Percentiles rank a stretch among this genome's conserved stretches.
These are phyloP conservation scores for Tillandsia leiboldiana DNA, from an alignment of 176 grass and related monocot species.

Conservation along the genomic window DNA sequence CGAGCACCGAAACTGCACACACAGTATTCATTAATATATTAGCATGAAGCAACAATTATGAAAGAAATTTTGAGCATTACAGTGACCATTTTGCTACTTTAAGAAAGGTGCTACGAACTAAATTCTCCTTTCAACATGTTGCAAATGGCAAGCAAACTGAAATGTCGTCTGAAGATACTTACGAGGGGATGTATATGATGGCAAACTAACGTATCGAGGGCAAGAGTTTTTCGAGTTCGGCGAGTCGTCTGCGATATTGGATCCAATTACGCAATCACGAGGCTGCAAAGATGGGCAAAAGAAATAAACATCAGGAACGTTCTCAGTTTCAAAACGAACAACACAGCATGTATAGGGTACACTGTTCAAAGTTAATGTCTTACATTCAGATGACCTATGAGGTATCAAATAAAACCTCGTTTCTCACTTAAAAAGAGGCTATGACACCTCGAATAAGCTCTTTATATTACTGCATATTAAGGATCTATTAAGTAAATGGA, in stretches of 20 bases:
- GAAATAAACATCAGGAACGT: too few relatives aligned
- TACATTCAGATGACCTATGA: too few relatives aligned
- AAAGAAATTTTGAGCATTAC: not conserved
- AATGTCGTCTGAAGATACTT: conserved; percentile 10
- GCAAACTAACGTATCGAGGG: conserved; percentile 47
- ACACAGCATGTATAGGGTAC: not conserved
- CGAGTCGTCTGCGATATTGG: conserved; percentile 4
- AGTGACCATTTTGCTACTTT: too few relatives aligned
- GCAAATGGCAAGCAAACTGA: not conserved
- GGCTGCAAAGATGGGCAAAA: conserved; percentile 30
- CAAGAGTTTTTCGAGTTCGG: conserved; percentile 33
- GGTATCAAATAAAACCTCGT: not conserved
- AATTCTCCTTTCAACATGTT: not conserved
- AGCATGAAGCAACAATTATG: not conserved
- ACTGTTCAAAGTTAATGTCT: too few relatives aligned
- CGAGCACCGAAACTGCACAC: conserved; percentile 14
- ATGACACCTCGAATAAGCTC: not conserved
- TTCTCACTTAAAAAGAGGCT: not conserved
- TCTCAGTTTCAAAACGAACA: not conserved
- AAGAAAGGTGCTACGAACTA: not conserved
- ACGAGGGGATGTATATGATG: conserved; percentile 52
- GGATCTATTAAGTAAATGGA: too few relatives aligned
- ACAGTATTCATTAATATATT: not conserved
- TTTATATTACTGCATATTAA: not conserved
- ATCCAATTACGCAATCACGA: conserved; percentile 55